Conservation (phyloP, 83 land plant species). For the Thuja plicata region DNA sequence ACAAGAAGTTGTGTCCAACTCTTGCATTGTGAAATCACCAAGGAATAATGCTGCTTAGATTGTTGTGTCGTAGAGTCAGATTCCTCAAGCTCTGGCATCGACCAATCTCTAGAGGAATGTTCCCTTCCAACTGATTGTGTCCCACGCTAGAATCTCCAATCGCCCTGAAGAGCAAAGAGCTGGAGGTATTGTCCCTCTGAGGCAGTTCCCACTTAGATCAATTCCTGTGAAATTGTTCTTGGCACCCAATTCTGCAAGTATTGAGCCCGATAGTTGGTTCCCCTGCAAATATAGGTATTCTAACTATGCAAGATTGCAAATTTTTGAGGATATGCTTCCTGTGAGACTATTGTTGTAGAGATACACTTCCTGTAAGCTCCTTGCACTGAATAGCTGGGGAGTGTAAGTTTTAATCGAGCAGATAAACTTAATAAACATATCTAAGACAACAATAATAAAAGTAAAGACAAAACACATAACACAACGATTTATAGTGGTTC, state of each 20-base stretch:
- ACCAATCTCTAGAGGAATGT: background rate
- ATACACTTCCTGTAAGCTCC: constrained; percentile 33
- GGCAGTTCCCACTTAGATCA: constrained; percentile 54
- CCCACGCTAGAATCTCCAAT: constrained; percentile 32
- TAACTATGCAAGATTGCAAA: constrained; percentile 40
- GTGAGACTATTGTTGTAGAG: constrained; percentile 59
- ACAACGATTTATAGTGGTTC: no score
- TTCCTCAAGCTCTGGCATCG: no score
- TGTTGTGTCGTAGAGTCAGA: no score
- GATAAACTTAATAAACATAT: no score
- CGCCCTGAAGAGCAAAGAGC: constrained; percentile 33
- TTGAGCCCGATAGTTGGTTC: constrained; percentile 57
- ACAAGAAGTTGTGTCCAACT: no score
- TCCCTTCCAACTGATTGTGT: background rate
- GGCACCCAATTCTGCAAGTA: constrained; percentile 59
- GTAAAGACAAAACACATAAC: no score
- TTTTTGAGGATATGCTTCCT: constrained; percentile 55
- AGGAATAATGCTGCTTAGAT: background rate
- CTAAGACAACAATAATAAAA: no score
- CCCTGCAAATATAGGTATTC: constrained; percentile 32
- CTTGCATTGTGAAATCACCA: background rate
- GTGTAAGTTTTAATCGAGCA: no score
- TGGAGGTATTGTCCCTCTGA: constrained; percentile 62
- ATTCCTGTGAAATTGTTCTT: constrained; percentile 35
- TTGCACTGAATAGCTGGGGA: constrained; percentile 36